Base-by-base conservation (phyloP, 768 basidiomycete species). In the Termitomyces sp. region DNA sequence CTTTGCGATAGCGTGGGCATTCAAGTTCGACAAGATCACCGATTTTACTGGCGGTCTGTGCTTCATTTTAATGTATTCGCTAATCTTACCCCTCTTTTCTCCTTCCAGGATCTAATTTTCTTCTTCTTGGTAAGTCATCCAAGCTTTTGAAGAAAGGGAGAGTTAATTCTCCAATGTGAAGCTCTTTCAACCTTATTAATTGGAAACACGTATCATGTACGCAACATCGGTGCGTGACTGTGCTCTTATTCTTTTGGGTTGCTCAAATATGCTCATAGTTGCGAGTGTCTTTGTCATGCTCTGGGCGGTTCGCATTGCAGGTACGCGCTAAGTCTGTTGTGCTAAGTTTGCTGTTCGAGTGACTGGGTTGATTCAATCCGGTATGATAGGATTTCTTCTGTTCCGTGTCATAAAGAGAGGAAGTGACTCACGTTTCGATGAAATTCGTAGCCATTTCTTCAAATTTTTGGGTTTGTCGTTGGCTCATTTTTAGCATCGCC, bases 21-120 rank as follows among this genome's bases (percentile, higher is more conserved):
- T 87, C 42, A 82, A 88, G 75, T 87, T 89, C 66, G 88, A 90
- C 73, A 89, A 90, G 70, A 85, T 89, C 49, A 89, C 88, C 13
- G 88, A 89, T 71, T 84, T 88, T 60, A 87, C 84, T 2, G 84
- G 85, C 64, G 81, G 82, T 80, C 39, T 22, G 74, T 64, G 58
- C 55, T 56, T 63, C 59, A 53, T 51, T 59, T 84, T 18, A 85
- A 85, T 54, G 36, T 28, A 18, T 55, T 5, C 9, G 11, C 39
- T n/a, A 12, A 28, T n/a, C 13, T 28, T 7, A 40, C 16, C 18
- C 9, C 20, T 24, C 16, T 11, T 24, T 39, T 16, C 4, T 32
- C 22, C 22, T 39, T 28, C 16, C 24, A 55, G 53, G 53, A 40
- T 55, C 53, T 28, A 55, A 55, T 55, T 55, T 55, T 16, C 40